Evolutionary conservation across 2,329 filamentous ascomycete genomes (phyloP).

Genomic region (Talaromyces sp.): DNA sequence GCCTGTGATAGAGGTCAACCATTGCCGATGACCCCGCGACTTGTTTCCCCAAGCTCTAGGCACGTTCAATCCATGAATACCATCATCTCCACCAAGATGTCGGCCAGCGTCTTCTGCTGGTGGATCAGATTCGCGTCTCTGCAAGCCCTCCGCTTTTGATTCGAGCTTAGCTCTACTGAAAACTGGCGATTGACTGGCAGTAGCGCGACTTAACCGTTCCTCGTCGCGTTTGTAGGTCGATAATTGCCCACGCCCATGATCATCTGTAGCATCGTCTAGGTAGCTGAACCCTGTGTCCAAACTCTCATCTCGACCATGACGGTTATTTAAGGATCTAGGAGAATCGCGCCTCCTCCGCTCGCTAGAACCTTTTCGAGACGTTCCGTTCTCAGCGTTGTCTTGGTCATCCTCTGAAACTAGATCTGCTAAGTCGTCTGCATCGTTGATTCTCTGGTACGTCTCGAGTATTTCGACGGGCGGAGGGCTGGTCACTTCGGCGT

Average conservation of each 20-base stretch:
- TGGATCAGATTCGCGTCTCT: slow-evolving; percentile 31
- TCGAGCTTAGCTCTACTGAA: slow-evolving; percentile 39
- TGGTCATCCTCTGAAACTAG: slow-evolving; percentile 33
- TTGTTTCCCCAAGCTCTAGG: slow-evolving; percentile 38
- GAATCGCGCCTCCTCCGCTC: slow-evolving; percentile 26
- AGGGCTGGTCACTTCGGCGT: slow-evolving; percentile 31
- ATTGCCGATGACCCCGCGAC: slow-evolving; percentile 31
- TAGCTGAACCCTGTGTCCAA: slow-evolving; percentile 33
- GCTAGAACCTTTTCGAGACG: slow-evolving; percentile 19
- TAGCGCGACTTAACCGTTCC: slow-evolving; percentile 38
- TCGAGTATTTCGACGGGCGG: slow-evolving; percentile 40
- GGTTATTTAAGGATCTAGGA: slow-evolving; percentile 22
- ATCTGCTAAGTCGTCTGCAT: slow-evolving; percentile 36
- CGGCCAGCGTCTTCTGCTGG: slow-evolving; percentile 20
- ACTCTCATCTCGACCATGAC: slow-evolving; percentile 19
- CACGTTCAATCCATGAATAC: slow-evolving; percentile 33
- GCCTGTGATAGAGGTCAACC: slow-evolving; percentile 33
- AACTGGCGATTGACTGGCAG: slow-evolving; percentile 37
- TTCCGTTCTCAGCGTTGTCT: slow-evolving; percentile 8
- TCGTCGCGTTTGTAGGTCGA: slow-evolving; percentile 38
- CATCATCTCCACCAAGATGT: slow-evolving; percentile 22
- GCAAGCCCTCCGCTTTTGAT: slow-evolving; percentile 33
- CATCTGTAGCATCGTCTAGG: slow-evolving; percentile 32
- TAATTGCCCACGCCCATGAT: slow-evolving; percentile 32
- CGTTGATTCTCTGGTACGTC: slow-evolving; percentile 38